Evolutionary conservation across 2,329 filamentous ascomycete genomes (phyloP).

Genomic region (Phoma sp.): DNA sequence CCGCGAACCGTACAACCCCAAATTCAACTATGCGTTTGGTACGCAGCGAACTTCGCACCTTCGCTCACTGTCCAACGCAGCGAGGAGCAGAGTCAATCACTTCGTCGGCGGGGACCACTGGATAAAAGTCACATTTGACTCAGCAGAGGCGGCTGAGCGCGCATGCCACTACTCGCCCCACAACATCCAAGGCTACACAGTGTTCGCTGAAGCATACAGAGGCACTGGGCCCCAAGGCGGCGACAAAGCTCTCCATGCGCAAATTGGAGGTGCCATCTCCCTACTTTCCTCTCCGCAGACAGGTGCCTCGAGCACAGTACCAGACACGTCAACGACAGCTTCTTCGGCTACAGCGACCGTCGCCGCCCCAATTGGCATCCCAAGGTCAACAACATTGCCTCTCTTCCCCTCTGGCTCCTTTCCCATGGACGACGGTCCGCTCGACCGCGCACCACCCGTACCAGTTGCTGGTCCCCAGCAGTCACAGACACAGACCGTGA

Average conservation of each 20-base stretch:
- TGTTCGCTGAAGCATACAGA: slow-evolving; percentile 56
- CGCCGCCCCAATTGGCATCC: slow-evolving; percentile 9
- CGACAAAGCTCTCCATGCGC: slow-evolving; percentile 52
- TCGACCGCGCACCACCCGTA: slow-evolving; percentile 14
- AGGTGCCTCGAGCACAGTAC: slow-evolving; percentile 42
- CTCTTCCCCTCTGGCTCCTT: slow-evolving; percentile 30
- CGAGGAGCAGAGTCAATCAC: slow-evolving; percentile 78
- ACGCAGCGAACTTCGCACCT: slow-evolving; percentile 71
- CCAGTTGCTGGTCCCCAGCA: slow-evolving; percentile 44
- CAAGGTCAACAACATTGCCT: slow-evolving; percentile 31
- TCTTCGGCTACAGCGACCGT: slow-evolving; percentile 46
- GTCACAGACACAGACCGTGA: slow-evolving; percentile 19
- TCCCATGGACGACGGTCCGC: slow-evolving; percentile 25
- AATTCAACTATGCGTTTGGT: slow-evolving; percentile 75
- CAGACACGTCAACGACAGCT: slow-evolving; percentile 46
- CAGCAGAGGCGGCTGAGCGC: slow-evolving; percentile 55
- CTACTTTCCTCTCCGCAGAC: slow-evolving; percentile 44
- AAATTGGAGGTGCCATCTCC: slow-evolving; percentile 32
- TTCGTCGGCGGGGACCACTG: slow-evolving; percentile 87
- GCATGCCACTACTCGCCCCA: slow-evolving; percentile 56
- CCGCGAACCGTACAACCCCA: slow-evolving; percentile 75
- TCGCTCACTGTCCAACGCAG: slow-evolving; percentile 70
- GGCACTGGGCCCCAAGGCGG: slow-evolving; percentile 51
- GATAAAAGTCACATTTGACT: slow-evolving; percentile 68
- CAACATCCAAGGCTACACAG: slow-evolving; percentile 54